Evolutionary conservation across 305 asterid species (phyloP).

Genomic region (Rubia balearica): DNA sequence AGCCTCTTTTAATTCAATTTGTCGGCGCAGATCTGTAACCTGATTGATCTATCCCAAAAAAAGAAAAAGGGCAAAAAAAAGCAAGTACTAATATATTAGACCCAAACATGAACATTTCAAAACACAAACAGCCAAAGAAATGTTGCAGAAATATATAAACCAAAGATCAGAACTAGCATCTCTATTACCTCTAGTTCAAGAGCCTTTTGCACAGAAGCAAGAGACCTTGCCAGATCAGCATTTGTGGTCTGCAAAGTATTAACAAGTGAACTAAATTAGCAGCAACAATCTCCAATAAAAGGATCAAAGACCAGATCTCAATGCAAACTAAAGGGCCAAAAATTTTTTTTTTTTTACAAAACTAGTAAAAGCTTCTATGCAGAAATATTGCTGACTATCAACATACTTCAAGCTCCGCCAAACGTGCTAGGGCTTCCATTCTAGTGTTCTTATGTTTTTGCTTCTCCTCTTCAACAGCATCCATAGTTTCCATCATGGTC

Average conservation of each 20-base stretch:
- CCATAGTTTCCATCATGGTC: conserved; percentile 90
- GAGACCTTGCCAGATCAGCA: conserved; percentile 83
- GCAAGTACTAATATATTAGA: neutral
- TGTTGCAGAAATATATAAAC: neutral
- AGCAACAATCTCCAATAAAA: conserved; percentile 1
- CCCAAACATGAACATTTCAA: neutral
- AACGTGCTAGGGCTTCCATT: conserved; percentile 73
- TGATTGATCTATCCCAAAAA: conserved; percentile 51
- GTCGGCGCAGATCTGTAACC: conserved; percentile 63
- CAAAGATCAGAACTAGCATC: conserved; percentile 9
- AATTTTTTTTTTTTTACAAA: no score
- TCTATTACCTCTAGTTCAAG: conserved; percentile 72
- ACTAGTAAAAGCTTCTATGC: neutral
- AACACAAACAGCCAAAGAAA: neutral
- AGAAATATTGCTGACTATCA: conserved; percentile 10
- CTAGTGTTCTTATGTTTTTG: conserved; percentile 89
- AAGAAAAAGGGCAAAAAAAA: conserved; percentile 9
- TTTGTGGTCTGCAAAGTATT: conserved; percentile 57
- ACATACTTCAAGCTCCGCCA: conserved; percentile 75
- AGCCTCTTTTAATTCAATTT: conserved; percentile 62
- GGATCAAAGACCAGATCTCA: neutral
- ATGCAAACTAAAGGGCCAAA: neutral
- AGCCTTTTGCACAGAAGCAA: conserved; percentile 71
- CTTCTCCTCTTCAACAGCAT: conserved; percentile 90
- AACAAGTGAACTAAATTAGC: conserved; percentile 15